Base-by-base conservation (phyloP, 345 rosid genomes). In the Toxicodendron radicans region DNA sequence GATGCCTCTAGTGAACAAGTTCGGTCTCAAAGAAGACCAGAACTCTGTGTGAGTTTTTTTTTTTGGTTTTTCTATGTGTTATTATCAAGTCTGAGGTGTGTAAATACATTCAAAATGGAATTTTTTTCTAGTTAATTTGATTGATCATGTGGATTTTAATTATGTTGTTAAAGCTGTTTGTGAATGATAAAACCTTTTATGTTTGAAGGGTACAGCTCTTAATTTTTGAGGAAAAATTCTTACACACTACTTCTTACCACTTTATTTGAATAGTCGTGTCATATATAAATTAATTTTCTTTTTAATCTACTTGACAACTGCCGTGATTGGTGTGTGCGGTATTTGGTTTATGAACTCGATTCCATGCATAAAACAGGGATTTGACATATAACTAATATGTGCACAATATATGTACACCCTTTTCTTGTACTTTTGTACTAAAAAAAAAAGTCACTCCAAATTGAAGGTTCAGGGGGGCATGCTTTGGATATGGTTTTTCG, bases 1-100 rank as follows among this genome's bases (percentile, higher is more conserved):
- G 53, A 78, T 87, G 85, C 95, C 94, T 57, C 56, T 95, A 77
- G 96, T 95, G 52, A 77, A 87, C 58, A 89, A 74, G 82, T 83
- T 95, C 75, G 73, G 83, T 60, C 90, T 92, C 58, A 76, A 75
- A 35, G 85, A 90, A 79, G 92, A 88, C 66, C 71, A 60, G 13
- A 81, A 73, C 20, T 62, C 98, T 5, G 75, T 75, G 98, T 94
- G 60, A 81, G 85, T 80, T 85, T 72, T 33, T 48, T 14, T 58
- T 30, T 76, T 20, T 64, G 10, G 17, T 4, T 14, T 11, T 10
- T n/a, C 43, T 20, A 12, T 38, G 0, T 38, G 43, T 38, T 38
- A 38, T 38, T 38, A 38, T 38, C 9, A 8, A 38, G 43, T 38
- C 6, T 38, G 43, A 38, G 43, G 9, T 38, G 8, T 38, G n/a